A percentile compares a stretch with the other conserved stretches of the same genome.
Conservation (phyloP, 306 rosid genomes). For the Quercus aquifolioides region DNA sequence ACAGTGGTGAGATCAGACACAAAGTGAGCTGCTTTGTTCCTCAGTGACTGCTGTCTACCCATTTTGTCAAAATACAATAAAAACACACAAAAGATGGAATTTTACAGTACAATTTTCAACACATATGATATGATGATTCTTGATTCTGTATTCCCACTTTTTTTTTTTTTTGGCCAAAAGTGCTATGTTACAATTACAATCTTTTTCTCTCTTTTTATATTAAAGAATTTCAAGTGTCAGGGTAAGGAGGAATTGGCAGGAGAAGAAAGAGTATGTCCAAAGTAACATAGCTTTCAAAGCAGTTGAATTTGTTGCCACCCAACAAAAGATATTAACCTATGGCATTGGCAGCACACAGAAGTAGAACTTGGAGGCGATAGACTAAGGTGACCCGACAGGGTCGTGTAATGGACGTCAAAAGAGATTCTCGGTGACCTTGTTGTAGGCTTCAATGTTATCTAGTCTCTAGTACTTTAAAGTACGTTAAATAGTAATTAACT, state of each 20-base stretch:
- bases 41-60: conserved; percentile 74
- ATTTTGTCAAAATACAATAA: conserved; percentile 17
- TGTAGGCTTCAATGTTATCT: neutral
- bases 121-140: neutral
- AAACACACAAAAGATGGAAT: neutral
- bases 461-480: neutral
- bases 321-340: neutral
- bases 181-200: neutral
- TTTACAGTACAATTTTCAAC: neutral
- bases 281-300: conserved; percentile 18
- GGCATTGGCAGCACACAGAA: neutral
- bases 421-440: neutral
- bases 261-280: neutral
- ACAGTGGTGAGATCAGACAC: conserved; percentile 86
- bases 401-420: neutral
- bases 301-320: conserved; percentile 12
- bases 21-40: conserved; percentile 70
- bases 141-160: conserved; percentile 4
- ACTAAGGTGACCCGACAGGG: neutral
- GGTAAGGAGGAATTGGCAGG: neutral
- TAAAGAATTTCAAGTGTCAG: neutral
- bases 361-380: neutral
- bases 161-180: neutral
- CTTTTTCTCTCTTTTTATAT: neutral
- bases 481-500: too few relatives aligned